These are phyloP conservation scores for Alternaria sp. DNA, from an alignment of 2,329 filamentous ascomycete genomes.

Conservation along the genomic window DNA sequence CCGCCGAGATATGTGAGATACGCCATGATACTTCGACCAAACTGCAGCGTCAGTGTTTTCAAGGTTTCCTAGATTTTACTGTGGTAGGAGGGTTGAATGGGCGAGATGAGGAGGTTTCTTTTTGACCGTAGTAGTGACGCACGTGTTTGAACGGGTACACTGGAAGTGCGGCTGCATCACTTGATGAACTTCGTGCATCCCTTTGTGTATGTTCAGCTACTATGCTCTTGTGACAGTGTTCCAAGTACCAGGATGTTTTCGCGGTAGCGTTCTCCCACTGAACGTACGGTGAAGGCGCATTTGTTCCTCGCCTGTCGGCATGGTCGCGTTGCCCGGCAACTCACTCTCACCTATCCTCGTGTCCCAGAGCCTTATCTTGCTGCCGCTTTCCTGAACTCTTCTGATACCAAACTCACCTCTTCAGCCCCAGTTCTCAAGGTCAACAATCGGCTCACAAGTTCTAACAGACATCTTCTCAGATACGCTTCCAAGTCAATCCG, in stretches of 20 bases:
- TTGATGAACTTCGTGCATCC: too few relatives aligned
- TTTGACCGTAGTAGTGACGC: too few relatives aligned
- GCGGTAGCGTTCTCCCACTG: neutral
- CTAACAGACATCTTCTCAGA: too few relatives aligned
- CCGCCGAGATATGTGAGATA: accelerated
- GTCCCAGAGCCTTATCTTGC: neutral
- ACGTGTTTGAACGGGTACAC: too few relatives aligned
- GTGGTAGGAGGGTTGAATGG: too few relatives aligned
- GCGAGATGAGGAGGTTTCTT: accelerated
- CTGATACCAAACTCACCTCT: too few relatives aligned
- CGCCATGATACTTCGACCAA: too few relatives aligned
- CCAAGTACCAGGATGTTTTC: accelerated
- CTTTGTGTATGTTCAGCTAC: neutral
- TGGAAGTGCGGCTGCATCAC: too few relatives aligned
- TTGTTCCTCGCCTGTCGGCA: too few relatives aligned
- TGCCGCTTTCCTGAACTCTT: neutral
- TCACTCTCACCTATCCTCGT: neutral
- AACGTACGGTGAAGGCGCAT: neutral
- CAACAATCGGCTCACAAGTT: neutral
- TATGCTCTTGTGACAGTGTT: neutral
- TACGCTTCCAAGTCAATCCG: too few relatives aligned
- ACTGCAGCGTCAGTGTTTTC: too few relatives aligned
- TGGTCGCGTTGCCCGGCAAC: neutral
- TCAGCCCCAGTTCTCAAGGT: neutral
- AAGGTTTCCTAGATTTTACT: too few relatives aligned